Base-by-base conservation (phyloP, 805 yeast genomes). In the Nakazawaea ernobii region DNA sequence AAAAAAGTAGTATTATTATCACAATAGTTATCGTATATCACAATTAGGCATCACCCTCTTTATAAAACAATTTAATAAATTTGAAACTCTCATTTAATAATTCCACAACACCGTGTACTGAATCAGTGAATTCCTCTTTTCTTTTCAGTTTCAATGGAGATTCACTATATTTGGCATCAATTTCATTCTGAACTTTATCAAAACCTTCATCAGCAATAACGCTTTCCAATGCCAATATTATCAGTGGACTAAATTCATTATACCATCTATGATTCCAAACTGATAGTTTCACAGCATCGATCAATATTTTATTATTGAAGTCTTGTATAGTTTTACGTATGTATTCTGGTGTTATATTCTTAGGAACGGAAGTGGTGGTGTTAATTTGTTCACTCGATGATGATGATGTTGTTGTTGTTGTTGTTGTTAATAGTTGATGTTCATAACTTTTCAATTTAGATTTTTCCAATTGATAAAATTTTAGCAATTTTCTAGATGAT, bases 231-330 rank as follows among this genome's bases (percentile, higher is more conserved):
- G 80, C 68, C n/a, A 67, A 61, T n/a, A 82, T 60, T 42, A 89
- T 69, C 42, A 70, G 70, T 17, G 95, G 86, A 8, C 95, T 82
- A 60, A 90, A 92, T 54, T 92, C 97, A 53, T 83, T 78, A 67
- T 92, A 95, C 99, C 99, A 94, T 60, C 99, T 79, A 65, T 91
- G 97, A 60, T 89, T 86, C 97, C 98, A 95, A n/a, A 94, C 95
- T n/a, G 84, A 69, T 45, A 94, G 69, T 57, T 85, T 86, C 32
- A 91, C 87, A 48, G 82, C 66, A 20, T 84, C 68, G 49, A 84
- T 89, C 50, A 91, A 70, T 10, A 88, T 79, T 52, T 74, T 71
- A 43, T 73, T 76, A 58, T 82, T 80, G 44, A 77, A 60, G 45
- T 66, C 70, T 43, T 62, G 65, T 26, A 73, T 59, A 27, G 68